Evolutionary conservation across 2,329 filamentous ascomycete species (phyloP).

Genomic region (Trichoderma oligosporum): DNA sequence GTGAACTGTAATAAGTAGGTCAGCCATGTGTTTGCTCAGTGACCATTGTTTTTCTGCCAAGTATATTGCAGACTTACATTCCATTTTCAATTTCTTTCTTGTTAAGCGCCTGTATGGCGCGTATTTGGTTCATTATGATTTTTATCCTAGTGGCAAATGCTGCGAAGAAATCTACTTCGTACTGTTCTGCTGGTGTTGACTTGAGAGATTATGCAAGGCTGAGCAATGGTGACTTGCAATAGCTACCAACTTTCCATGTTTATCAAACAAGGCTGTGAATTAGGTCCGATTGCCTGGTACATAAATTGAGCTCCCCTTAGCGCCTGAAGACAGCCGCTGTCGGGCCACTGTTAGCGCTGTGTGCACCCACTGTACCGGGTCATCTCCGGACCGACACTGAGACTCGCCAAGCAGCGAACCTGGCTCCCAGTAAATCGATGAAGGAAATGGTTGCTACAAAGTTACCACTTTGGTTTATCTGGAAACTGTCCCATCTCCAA

Average conservation of each 20-base stretch:
- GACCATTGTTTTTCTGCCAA: background rate
- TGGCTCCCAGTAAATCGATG: slow-evolving; percentile 21
- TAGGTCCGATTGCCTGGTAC: background rate
- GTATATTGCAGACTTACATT: slow-evolving; percentile 53
- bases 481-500: background rate
- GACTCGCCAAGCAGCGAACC: background rate
- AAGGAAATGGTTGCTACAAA: background rate
- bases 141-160: background rate
- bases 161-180: background rate
- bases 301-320: background rate
- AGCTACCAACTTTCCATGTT: background rate
- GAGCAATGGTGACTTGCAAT: background rate
- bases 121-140: slow-evolving; percentile 88
- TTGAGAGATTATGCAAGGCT: slow-evolving; percentile 9
- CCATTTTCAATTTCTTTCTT: slow-evolving; percentile 89
- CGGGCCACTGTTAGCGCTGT: background rate
- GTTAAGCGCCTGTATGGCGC: slow-evolving; percentile 88
- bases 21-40: slow-evolving; percentile 21
- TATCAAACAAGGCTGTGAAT: background rate
- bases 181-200: background rate
- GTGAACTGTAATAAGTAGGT: slow-evolving; percentile 54
- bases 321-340: background rate
- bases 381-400: slow-evolving; percentile 35
- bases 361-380: slow-evolving; percentile 25
- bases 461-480: too few relatives aligned